Evolutionary conservation across 345 rosid genomes (phyloP).

Genomic region (Boechera divaricarpa): DNA sequence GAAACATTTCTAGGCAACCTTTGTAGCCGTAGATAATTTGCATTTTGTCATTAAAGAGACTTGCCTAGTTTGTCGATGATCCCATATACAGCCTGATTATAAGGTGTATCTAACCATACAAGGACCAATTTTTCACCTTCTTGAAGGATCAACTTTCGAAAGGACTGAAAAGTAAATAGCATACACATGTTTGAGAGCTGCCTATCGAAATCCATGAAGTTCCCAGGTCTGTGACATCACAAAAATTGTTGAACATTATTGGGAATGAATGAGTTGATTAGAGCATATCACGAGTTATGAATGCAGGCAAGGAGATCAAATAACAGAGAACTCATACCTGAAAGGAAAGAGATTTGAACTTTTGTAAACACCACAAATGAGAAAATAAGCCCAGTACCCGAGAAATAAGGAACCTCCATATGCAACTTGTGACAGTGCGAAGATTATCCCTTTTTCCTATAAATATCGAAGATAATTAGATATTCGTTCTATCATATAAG

Average conservation of each 20-base stretch:
- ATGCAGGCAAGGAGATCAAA: constrained; percentile 1
- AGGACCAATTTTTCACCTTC: constrained; percentile 97
- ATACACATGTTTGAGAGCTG: constrained; percentile 84
- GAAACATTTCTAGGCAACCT: constrained; percentile 12
- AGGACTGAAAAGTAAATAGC: constrained; percentile 84
- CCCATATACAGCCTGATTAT: constrained; percentile 96
- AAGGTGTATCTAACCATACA: constrained; percentile 95
- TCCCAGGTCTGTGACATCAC: constrained; percentile 60
- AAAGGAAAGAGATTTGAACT: constrained; percentile 73
- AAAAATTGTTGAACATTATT: constrained; percentile 22
- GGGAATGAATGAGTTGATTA: constrained; percentile 10
- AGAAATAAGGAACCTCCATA: constrained; percentile 75
- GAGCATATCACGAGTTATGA: constrained; percentile 15
- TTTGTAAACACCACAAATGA: constrained; percentile 53
- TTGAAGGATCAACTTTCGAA: constrained; percentile 87
- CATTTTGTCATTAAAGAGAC: constrained; percentile 17
- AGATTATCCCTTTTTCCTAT: constrained; percentile 73
- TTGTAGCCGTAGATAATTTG: not conserved
- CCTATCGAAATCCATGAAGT: constrained; percentile 61
- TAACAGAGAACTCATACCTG: constrained; percentile 57
- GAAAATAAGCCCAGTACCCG: constrained; percentile 93
- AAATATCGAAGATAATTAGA: constrained; percentile 14
- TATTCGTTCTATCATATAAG: not conserved
- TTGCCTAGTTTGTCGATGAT: constrained; percentile 91
- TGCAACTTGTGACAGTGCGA: constrained; percentile 81